These are phyloP conservation scores for Colletotrichum tabaci DNA, from an alignment of 2,329 filamentous ascomycete genomes.

Conservation along the genomic window DNA sequence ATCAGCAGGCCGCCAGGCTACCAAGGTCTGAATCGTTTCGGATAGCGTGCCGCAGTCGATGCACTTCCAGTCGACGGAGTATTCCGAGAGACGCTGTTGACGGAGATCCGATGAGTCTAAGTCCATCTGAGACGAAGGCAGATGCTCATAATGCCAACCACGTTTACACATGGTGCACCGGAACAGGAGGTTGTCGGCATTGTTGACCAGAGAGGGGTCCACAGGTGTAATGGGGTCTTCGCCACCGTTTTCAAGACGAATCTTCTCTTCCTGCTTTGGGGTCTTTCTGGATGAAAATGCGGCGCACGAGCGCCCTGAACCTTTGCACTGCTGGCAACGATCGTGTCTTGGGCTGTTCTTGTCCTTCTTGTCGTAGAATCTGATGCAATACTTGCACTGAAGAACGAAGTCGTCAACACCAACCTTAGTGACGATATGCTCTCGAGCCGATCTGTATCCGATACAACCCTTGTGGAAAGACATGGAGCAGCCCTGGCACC, in stretches of 20 bases:
- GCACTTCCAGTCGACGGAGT: slow-evolving; percentile 83
- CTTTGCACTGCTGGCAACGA: slow-evolving; percentile 79
- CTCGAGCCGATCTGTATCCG: slow-evolving; percentile 78
- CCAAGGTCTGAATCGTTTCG: slow-evolving; percentile 80
- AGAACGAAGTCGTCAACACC: slow-evolving; percentile 83
- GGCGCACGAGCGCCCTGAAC: slow-evolving; percentile 76
- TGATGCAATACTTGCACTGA: slow-evolving; percentile 90
- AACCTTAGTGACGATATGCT: slow-evolving; percentile 93
- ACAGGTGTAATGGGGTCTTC: slow-evolving; percentile 82
- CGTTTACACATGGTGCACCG: slow-evolving; percentile 84
- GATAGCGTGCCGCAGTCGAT: slow-evolving; percentile 78
- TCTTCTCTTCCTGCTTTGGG: slow-evolving; percentile 84
- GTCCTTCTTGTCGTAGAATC: slow-evolving; percentile 78
- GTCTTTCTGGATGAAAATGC: slow-evolving; percentile 83
- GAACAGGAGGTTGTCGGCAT: slow-evolving; percentile 83
- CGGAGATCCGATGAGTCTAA: slow-evolving; percentile 58
- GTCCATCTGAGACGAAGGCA: slow-evolving; percentile 55
- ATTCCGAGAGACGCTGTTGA: slow-evolving; percentile 78
- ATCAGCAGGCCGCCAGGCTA: slow-evolving; percentile 87
- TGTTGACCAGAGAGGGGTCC: slow-evolving; percentile 77
- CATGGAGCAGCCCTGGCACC: slow-evolving; percentile 91
- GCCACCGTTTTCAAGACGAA: slow-evolving; percentile 84
- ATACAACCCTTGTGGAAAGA: slow-evolving; percentile 89
- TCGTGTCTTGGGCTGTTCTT: slow-evolving; percentile 77
- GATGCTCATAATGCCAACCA: slow-evolving; percentile 87